A percentile compares a stretch with the other conserved stretches of the same genome.
These are phyloP conservation scores for Aspergillus nidulans DNA, from an alignment of 495 filamentous ascomycete genomes.

Conservation along the genomic window DNA sequence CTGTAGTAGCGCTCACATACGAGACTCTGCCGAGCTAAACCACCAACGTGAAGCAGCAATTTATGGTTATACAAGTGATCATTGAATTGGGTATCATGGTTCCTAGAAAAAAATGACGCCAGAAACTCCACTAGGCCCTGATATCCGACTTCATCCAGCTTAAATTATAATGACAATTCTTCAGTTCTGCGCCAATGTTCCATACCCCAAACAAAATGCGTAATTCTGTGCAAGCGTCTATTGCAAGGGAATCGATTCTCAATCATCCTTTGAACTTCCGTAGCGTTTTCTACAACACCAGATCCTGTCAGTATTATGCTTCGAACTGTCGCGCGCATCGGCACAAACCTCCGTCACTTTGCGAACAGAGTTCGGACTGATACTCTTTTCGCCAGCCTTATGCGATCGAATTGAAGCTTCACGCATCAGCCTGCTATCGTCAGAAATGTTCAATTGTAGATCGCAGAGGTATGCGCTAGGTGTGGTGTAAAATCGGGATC, in stretches of 20 bases:
- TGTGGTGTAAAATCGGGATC: not conserved
- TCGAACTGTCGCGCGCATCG: not conserved
- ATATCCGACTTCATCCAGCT: not conserved
- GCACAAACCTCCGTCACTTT: constrained; percentile 68
- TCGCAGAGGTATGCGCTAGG: not conserved
- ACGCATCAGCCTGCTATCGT: constrained; percentile 63
- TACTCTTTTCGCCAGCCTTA: constrained; percentile 64
- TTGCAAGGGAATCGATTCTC: too few species aligned
- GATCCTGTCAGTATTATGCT: constrained; percentile 8
- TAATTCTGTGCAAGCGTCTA: not conserved
- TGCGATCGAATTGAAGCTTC: constrained; percentile 76
- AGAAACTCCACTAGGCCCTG: not conserved
- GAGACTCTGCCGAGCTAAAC: not conserved
- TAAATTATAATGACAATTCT: not conserved
- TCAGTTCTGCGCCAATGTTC: not conserved
- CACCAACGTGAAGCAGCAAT: not conserved
- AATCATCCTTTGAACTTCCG: constrained; percentile 72
- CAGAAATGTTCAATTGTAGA: not conserved
- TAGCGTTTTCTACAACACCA: constrained; percentile 53
- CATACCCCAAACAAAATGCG: not conserved
- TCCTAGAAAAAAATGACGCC: not conserved
- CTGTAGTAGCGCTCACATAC: not conserved
- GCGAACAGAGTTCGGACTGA: constrained; percentile 68
- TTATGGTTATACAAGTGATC: not conserved
- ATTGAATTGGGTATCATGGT: not conserved